phyloP scores from a whole-genome alignment of 176 grass and related monocot genomes.

The Triticum turgidum region DNA sequence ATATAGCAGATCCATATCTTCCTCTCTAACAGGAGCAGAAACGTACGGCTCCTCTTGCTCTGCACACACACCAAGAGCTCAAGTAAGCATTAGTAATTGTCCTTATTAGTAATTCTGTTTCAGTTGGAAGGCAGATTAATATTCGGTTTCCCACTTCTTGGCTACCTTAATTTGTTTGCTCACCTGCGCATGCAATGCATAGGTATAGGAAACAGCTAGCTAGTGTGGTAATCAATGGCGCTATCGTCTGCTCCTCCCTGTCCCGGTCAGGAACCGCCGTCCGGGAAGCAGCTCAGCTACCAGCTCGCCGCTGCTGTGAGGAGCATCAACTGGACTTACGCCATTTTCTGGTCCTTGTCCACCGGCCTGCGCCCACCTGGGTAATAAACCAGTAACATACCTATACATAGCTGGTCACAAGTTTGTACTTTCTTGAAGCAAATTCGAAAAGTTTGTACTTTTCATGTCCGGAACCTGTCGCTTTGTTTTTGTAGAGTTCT shows the following conservation, averaged over 20 bases:
- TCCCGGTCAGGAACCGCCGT: background rate
- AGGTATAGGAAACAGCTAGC: background rate
- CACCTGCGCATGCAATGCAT: background rate
- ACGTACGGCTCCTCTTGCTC: background rate
- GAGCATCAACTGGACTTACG: slow-evolving; percentile 79
- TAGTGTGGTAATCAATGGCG: background rate
- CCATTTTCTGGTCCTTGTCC: slow-evolving; percentile 79
- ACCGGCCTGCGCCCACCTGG: slow-evolving; percentile 35
- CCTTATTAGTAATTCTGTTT: too few relatives aligned
- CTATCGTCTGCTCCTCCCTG: background rate
- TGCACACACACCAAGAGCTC: background rate
- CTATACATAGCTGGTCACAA: too few relatives aligned
- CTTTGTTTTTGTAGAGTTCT: slow-evolving; percentile 40
- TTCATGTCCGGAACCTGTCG: background rate
- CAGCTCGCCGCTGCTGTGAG: slow-evolving; percentile 70
- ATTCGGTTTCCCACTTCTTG: too few relatives aligned
- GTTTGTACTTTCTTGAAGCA: background rate
- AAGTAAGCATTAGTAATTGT: background rate
- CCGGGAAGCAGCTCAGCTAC: slow-evolving; percentile 33
- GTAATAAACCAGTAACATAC: slow-evolving; percentile 25
- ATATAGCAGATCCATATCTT: background rate
- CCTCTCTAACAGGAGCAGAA: background rate
- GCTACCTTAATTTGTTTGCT: background rate
- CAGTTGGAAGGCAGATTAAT: too few relatives aligned
- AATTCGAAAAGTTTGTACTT: background rate